Conservation (phyloP, 306 rosid species). For the Lathyrus tuberosus region DNA sequence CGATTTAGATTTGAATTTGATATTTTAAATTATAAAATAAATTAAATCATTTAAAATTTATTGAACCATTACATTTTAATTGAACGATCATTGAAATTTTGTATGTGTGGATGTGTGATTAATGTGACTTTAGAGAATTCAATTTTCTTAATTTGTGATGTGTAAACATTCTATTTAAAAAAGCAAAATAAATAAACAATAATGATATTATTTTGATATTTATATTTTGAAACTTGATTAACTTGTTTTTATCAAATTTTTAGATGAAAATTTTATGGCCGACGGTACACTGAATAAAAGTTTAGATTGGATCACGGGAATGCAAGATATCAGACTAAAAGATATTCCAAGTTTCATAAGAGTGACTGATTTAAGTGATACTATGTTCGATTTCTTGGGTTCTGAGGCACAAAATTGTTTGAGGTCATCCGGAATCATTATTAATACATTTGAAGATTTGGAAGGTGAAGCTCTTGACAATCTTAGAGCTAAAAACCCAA, state of each 20-base stretch:
- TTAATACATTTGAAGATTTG: slow-evolving; percentile 33
- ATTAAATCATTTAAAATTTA: no score
- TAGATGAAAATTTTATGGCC: slow-evolving; percentile 9
- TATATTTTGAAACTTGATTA: no score
- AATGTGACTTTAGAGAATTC: no score
- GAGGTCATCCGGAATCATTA: slow-evolving; percentile 21
- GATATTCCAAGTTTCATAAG: slow-evolving; percentile 34
- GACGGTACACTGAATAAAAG: slow-evolving; percentile 18
- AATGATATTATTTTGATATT: no score
- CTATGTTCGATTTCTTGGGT: slow-evolving; percentile 22
- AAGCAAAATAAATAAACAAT: no score
- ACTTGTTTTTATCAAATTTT: background rate
- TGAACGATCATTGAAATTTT: no score
- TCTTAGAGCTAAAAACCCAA: background rate
- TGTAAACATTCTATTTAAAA: no score
- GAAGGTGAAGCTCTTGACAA: slow-evolving; percentile 5
- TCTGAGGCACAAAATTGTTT: slow-evolving; percentile 9
- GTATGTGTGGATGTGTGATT: no score
- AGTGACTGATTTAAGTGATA: slow-evolving; percentile 20
- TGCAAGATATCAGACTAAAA: slow-evolving; percentile 25
- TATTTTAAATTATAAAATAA: no score
- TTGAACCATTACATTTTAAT: no score
- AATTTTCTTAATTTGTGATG: no score
- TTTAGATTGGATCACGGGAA: slow-evolving; percentile 26
- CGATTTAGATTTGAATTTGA: no score